These are phyloP conservation scores for Neoarthrinium moseri DNA, from an alignment of 2,329 filamentous ascomycete genomes.

Conservation along the genomic window DNA sequence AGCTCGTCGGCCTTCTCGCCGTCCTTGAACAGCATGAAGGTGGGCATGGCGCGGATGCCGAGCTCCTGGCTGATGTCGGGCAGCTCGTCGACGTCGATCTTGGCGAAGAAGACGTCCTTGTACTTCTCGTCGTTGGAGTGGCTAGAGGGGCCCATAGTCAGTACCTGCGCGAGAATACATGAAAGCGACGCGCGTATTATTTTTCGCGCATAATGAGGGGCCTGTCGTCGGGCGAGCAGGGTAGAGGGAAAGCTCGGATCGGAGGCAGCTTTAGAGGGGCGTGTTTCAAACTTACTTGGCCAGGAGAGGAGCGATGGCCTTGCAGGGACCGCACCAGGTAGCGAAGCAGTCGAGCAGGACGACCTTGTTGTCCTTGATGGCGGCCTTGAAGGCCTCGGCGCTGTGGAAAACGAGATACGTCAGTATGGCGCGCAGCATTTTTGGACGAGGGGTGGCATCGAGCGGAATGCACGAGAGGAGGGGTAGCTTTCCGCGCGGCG, in stretches of 20 bases:
- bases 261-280: neutral
- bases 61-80: slow-evolving; percentile 74
- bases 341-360: slow-evolving; percentile 87
- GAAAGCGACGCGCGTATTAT: too few species aligned
- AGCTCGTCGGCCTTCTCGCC: slow-evolving; percentile 72
- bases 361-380: slow-evolving; percentile 44
- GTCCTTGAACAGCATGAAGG: slow-evolving; percentile 81
- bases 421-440: neutral
- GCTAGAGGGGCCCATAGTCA: slow-evolving; percentile 34
- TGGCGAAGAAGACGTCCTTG: slow-evolving; percentile 71
- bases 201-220: too few species aligned
- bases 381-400: slow-evolving; percentile 25
- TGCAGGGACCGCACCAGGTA: slow-evolving; percentile 94
- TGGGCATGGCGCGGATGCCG: slow-evolving; percentile 87
- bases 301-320: slow-evolving; percentile 77
- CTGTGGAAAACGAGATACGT: slow-evolving; percentile 15
- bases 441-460: neutral
- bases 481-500: slow-evolving; percentile 1
- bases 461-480: too few species aligned
- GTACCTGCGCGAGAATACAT: slow-evolving; percentile 19
- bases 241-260: too few species aligned
- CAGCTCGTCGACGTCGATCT: slow-evolving; percentile 87
- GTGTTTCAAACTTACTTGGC: slow-evolving; percentile 50
- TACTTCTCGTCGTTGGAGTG: slow-evolving; percentile 57
- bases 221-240: neutral